These are phyloP conservation scores for Aspergillus aculeatinus DNA, from an alignment of 2,329 filamentous ascomycete species.

Conservation along the genomic window DNA sequence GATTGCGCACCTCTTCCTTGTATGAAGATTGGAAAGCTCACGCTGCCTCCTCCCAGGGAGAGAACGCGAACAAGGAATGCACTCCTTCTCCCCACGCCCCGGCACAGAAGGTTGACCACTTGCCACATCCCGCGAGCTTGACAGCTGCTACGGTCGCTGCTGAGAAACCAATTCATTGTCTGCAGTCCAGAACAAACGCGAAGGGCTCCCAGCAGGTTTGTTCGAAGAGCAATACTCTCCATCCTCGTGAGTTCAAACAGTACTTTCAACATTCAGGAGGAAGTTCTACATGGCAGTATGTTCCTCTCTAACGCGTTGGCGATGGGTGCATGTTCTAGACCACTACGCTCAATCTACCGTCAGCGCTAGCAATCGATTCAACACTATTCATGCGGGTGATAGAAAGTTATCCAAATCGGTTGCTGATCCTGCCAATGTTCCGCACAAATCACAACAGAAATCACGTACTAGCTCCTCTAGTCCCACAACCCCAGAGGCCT, in stretches of 20 bases:
- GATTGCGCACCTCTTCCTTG: constrained; percentile 11
- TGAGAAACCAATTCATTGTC: background rate
- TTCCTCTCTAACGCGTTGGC: background rate
- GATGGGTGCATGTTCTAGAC: background rate
- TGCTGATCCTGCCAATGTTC: background rate
- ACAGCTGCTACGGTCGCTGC: background rate
- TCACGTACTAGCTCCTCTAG: background rate
- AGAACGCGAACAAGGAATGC: background rate
- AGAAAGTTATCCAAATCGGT: background rate
- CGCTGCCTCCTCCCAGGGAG: background rate
- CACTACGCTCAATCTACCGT: constrained; percentile 3
- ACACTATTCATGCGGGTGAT: background rate
- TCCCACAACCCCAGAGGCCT: background rate
- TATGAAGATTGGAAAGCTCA: constrained; percentile 23
- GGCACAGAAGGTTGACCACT: background rate
- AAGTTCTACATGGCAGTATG: background rate
- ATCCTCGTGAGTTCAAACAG: background rate
- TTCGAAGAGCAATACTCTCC: background rate
- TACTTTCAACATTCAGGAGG: background rate
- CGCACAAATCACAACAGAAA: background rate
- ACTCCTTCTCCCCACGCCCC: background rate
- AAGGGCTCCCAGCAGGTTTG: background rate
- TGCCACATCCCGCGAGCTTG: background rate
- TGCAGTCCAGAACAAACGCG: background rate
- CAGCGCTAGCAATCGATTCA: background rate